These are phyloP conservation scores for Monosporascus sp. DNA, from an alignment of 2,329 filamentous ascomycete species.

Conservation along the genomic window DNA sequence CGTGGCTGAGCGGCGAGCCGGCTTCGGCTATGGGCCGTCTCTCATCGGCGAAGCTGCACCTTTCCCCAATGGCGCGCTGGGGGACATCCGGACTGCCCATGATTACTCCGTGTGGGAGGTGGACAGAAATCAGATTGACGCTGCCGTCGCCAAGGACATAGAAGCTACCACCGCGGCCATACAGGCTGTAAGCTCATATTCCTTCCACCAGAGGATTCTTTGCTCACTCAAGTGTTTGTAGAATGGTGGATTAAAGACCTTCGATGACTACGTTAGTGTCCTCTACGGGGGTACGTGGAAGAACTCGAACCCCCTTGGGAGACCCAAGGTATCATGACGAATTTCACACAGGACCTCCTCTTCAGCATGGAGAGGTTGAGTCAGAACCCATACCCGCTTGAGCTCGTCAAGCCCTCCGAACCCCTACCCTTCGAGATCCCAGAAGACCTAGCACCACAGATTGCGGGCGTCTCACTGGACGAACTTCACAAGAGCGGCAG, in stretches of 20 bases:
- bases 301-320: slow-evolving; percentile 1
- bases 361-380: slow-evolving; percentile 31
- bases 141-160: background rate
- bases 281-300: background rate
- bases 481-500: background rate
- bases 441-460: slow-evolving; percentile 3
- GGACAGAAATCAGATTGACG: background rate
- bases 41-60: slow-evolving; percentile 1
- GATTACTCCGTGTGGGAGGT: slow-evolving; percentile 1
- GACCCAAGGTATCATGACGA: slow-evolving; percentile 21
- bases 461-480: background rate
- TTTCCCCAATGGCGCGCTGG: slow-evolving; percentile 2
- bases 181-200: background rate
- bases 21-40: slow-evolving; percentile 2
- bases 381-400: slow-evolving; percentile 19
- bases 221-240: too few species aligned
- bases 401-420: slow-evolving; percentile 13
- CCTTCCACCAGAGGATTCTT: too few species aligned
- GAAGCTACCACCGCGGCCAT: background rate
- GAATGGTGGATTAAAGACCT: too few species aligned
- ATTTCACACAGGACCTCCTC: slow-evolving; percentile 27
- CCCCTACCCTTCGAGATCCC: background rate
- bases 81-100: background rate
- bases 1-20: background rate
- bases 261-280: too few species aligned